phyloP scores from a whole-genome alignment of 495 filamentous ascomycete genomes.

The Elasticomyces elasticus region DNA sequence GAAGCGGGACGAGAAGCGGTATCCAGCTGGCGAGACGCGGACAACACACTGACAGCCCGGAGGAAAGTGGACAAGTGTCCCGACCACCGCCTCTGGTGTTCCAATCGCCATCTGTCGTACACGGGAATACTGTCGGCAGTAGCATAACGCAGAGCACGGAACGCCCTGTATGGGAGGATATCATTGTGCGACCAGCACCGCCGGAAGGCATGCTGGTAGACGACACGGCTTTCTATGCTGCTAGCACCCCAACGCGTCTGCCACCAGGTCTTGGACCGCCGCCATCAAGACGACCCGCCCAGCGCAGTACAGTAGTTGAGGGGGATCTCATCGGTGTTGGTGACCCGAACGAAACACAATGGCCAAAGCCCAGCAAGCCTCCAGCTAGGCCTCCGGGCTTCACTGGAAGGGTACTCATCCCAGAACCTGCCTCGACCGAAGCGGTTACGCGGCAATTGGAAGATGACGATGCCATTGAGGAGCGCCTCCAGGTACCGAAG shows the following conservation, averaged over 20 bases:
- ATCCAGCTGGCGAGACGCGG: no score
- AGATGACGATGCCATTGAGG: slow-evolving; percentile 1
- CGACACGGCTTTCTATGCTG: background rate
- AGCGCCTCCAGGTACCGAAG: slow-evolving; percentile 2
- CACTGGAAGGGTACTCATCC: background rate
- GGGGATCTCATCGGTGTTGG: background rate
- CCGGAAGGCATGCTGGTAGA: background rate
- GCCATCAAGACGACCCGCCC: background rate
- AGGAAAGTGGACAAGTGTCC: background rate
- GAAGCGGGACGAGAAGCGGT: background rate
- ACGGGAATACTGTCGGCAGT: background rate
- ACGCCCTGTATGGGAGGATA: background rate
- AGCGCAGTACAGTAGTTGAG: background rate
- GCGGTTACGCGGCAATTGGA: background rate
- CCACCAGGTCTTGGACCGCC: background rate
- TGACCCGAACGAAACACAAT: no score
- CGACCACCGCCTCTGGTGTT: no score
- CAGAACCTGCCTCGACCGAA: background rate
- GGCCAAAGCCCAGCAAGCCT: no score
- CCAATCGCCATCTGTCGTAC: background rate
- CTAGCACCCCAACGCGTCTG: background rate
- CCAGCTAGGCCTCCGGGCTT: background rate
- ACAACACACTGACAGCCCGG: no score
- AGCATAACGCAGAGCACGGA: background rate
- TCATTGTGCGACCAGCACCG: background rate